Conservation (phyloP, 1,284 basidiomycete species). For the Cryptococcus sp. region DNA sequence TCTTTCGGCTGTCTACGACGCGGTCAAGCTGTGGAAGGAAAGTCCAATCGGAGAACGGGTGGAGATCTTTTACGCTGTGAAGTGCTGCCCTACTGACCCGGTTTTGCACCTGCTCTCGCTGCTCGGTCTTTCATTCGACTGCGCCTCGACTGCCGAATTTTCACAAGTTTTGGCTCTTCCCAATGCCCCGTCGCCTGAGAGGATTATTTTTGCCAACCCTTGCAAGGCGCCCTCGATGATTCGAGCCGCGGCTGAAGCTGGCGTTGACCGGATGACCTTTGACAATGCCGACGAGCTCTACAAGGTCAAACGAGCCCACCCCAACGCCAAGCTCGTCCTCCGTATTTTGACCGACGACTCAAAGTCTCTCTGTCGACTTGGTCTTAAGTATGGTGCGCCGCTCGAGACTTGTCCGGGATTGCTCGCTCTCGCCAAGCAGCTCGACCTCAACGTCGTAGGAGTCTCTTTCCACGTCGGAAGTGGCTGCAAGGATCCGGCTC, state of each 20-base stretch:
- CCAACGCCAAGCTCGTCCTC: conserved; percentile 78
- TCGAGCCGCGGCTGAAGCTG: conserved; percentile 68
- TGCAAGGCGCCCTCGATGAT: conserved; percentile 96
- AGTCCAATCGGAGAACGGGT: conserved; percentile 67
- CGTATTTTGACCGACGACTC: conserved; percentile 97
- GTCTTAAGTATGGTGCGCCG: conserved; percentile 95
- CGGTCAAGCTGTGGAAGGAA: conserved; percentile 77
- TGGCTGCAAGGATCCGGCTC: conserved; percentile 87
- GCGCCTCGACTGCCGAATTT: conserved; percentile 96
- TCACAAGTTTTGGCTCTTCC: conserved; percentile 70
- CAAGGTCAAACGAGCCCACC: conserved; percentile 83
- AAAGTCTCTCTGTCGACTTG: conserved; percentile 86
- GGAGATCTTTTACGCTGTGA: conserved; percentile 91
- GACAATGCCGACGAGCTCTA: conserved; percentile 97
- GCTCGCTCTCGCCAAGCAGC: conserved; percentile 69
- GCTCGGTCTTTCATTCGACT: conserved; percentile 91
- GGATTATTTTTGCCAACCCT: conserved; percentile 97
- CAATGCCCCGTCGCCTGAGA: conserved; percentile 47
- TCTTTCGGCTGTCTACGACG: conserved; percentile 78
- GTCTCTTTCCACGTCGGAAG: conserved; percentile 98
- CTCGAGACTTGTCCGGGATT: conserved; percentile 74
- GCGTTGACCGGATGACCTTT: conserved; percentile 93
- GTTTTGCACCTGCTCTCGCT: conserved; percentile 84
- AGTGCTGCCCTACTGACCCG: conserved; percentile 96
- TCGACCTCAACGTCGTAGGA: conserved; percentile 78